Percentiles rank a stretch among this genome's conserved stretches.
These are phyloP conservation scores for Pseudozyma thailandica DNA, from an alignment of 1,284 basidiomycete genomes.

Conservation along the genomic window DNA sequence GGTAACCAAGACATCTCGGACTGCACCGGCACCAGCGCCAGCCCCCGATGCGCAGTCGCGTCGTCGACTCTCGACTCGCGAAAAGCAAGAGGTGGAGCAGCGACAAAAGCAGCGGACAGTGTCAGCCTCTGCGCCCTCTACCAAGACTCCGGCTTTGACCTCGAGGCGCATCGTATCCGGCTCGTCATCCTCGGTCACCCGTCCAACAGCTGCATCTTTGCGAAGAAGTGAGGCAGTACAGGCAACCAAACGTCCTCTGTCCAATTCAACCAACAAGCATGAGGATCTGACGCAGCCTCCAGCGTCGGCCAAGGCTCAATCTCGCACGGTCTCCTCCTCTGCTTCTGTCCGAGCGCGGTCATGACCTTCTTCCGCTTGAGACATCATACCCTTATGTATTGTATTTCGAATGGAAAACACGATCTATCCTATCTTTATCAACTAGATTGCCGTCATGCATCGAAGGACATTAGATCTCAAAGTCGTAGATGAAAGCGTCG, in stretches of 20 bases:
- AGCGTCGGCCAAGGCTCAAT: slow-evolving; percentile 1
- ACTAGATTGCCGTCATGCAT: neutral
- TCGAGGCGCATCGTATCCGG: slow-evolving; percentile 27
- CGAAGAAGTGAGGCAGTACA: slow-evolving; percentile 23
- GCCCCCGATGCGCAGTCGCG: slow-evolving; percentile 11
- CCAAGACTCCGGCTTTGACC: slow-evolving; percentile 22
- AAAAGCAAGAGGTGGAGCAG: slow-evolving; percentile 34
- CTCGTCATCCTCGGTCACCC: slow-evolving; percentile 28
- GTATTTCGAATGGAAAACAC: neutral
- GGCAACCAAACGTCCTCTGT: slow-evolving; percentile 27
- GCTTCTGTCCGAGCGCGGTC: slow-evolving; percentile 17
- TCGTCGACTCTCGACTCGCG: slow-evolving; percentile 37
- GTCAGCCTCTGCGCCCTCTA: neutral
- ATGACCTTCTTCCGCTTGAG: neutral
- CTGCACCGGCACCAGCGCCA: neutral
- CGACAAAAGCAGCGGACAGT: slow-evolving; percentile 8
- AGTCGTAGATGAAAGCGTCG: slow-evolving; percentile 51
- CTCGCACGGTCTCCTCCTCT: slow-evolving; percentile 5
- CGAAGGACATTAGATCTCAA: slow-evolving; percentile 14
- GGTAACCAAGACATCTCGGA: neutral
- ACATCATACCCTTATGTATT: neutral
- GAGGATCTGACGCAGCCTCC: slow-evolving; percentile 4
- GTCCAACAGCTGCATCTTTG: slow-evolving; percentile 27
- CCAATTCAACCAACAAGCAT: slow-evolving; percentile 30
- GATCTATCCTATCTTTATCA: neutral